These are phyloP conservation scores for Fusarium pseudonygamai DNA, from an alignment of 2,329 filamentous ascomycete genomes.

Conservation along the genomic window DNA sequence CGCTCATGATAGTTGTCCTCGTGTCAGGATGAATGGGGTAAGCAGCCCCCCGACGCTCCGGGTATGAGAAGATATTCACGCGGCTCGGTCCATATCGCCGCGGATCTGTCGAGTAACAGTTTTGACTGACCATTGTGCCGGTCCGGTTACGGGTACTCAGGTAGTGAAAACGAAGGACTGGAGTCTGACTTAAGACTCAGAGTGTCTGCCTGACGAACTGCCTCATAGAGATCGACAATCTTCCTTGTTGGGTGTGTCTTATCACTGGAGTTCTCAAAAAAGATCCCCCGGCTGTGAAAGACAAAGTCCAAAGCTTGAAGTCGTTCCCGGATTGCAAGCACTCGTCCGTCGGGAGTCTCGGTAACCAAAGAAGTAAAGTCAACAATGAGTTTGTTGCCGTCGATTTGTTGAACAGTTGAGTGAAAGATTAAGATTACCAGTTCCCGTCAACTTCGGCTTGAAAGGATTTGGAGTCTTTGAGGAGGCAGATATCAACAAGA, in stretches of 20 bases:
- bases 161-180: conserved; percentile 1
- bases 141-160: background rate
- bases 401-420: background rate
- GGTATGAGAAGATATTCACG: conserved; percentile 28
- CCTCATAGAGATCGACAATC: conserved; percentile 22
- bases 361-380: conserved; percentile 3
- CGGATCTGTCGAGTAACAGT: conserved; percentile 32
- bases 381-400: background rate
- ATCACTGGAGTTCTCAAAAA: background rate
- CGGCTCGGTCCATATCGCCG: conserved; percentile 28
- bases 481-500: conserved; percentile 5
- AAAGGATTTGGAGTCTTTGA: background rate
- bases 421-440: conserved; percentile 1
- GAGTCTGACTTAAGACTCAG: background rate
- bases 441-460: background rate
- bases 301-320: conserved; percentile 11
- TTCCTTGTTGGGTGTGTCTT: background rate
- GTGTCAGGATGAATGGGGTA: conserved; percentile 35
- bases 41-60: conserved; percentile 32
- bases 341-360: conserved; percentile 25
- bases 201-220: background rate
- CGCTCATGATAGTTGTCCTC: conserved; percentile 44
- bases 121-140: conserved; percentile 34
- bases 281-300: background rate
- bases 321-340: conserved; percentile 23